Conservation (phyloP, 2,329 filamentous ascomycete species). For the Scolecobasidium constrictum region DNA sequence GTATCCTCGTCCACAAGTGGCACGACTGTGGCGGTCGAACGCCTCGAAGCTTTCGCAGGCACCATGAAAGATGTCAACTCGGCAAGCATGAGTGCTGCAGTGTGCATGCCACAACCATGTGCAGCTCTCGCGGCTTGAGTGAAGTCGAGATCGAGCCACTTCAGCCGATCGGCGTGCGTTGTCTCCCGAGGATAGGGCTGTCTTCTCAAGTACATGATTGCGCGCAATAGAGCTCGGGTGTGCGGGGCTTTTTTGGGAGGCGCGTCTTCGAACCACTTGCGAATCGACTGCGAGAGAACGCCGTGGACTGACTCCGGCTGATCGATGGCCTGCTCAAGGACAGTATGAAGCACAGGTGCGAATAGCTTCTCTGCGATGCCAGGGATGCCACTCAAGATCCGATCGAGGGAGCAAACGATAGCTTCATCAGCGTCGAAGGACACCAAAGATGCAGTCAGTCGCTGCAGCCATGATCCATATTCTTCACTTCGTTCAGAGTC, state of each 20-base stretch:
- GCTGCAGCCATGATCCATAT: slow-evolving; percentile 45
- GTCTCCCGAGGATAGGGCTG: slow-evolving; percentile 64
- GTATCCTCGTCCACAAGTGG: slow-evolving; percentile 49
- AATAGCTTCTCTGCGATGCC: slow-evolving; percentile 65
- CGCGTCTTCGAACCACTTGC: slow-evolving; percentile 48
- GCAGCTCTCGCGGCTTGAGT: slow-evolving; percentile 60
- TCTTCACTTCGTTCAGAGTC: background rate
- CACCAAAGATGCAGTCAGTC: slow-evolving; percentile 48
- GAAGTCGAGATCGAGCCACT: slow-evolving; percentile 82
- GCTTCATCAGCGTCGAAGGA: slow-evolving; percentile 51
- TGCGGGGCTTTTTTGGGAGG: slow-evolving; percentile 45
- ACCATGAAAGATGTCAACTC: slow-evolving; percentile 56
- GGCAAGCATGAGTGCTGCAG: slow-evolving; percentile 72
- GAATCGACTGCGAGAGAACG: slow-evolving; percentile 53
- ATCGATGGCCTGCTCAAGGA: slow-evolving; percentile 53
- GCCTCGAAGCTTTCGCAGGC: slow-evolving; percentile 11
- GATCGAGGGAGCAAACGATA: slow-evolving; percentile 57
- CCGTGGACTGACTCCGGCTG: slow-evolving; percentile 22
- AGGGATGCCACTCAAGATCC: slow-evolving; percentile 53
- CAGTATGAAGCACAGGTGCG: slow-evolving; percentile 75
- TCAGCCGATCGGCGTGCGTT: slow-evolving; percentile 66
- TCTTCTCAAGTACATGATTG: slow-evolving; percentile 78
- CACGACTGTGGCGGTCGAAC: background rate
- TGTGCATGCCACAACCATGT: slow-evolving; percentile 70
- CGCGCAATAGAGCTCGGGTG: slow-evolving; percentile 62